Conservation (phyloP, 2,329 filamentous ascomycete genomes). For the Ophiostoma sp. region DNA sequence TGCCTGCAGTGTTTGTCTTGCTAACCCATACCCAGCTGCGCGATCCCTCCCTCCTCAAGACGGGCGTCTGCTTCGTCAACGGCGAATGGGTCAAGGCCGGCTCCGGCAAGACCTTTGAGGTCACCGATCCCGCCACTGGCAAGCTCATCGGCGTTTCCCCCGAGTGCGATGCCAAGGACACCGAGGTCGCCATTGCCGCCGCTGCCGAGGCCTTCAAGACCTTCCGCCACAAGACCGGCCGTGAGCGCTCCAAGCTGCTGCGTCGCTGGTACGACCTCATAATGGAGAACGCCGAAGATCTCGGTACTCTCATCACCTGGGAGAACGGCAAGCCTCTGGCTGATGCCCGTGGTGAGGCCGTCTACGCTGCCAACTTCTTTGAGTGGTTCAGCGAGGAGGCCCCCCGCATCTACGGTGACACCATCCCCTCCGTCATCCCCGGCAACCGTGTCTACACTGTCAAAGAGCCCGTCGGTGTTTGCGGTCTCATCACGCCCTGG, state of each 20-base stretch:
- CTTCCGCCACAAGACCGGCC: conserved; percentile 67
- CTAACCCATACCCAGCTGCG: conserved; percentile 53
- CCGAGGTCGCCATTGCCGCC: conserved; percentile 75
- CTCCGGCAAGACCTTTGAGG: conserved; percentile 88
- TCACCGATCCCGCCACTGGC: conserved; percentile 77
- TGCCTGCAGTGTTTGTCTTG: not conserved
- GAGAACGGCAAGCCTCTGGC: conserved; percentile 83
- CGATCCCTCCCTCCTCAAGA: conserved; percentile 77
- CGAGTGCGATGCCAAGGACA: conserved; percentile 75
- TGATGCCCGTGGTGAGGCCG: conserved; percentile 66
- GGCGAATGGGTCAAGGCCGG: conserved; percentile 84
- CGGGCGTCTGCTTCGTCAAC: conserved; percentile 77
- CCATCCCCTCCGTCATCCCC: conserved; percentile 63
- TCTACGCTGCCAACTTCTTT: conserved; percentile 69
- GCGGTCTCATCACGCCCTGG: conserved; percentile 80
- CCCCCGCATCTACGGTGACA: conserved; percentile 66
- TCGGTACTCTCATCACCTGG: conserved; percentile 78
- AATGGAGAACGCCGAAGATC: conserved; percentile 70
- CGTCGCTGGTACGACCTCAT: conserved; percentile 78
- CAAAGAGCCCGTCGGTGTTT: conserved; percentile 80
- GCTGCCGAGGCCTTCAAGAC: conserved; percentile 68
- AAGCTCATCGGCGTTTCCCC: conserved; percentile 76
- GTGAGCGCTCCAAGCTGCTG: conserved; percentile 68
- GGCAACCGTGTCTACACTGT: conserved; percentile 72
- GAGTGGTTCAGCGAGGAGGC: conserved; percentile 82